phyloP scores from a whole-genome alignment of 495 filamentous ascomycete genomes.

The Penicillium antarcticum region DNA sequence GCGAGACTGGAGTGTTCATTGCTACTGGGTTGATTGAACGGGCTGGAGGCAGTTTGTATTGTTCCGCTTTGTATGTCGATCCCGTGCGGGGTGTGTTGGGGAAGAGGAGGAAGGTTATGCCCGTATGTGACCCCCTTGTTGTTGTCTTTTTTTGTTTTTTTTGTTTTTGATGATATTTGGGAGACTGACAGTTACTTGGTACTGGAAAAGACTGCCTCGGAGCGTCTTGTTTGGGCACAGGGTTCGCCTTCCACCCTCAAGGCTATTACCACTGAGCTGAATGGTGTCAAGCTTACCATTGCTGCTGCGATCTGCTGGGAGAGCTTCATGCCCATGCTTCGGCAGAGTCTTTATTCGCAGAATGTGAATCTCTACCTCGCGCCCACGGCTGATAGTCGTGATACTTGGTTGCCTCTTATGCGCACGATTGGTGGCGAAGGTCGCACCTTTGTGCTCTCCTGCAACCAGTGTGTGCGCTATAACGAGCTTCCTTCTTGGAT shows the following conservation, averaged over 20 bases:
- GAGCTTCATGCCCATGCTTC: constrained; percentile 90
- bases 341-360: constrained; percentile 78
- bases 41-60: constrained; percentile 80
- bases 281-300: constrained; percentile 71
- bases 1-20: constrained; percentile 75
- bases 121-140: constrained; percentile 42
- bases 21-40: constrained; percentile 77
- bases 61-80: constrained; percentile 78
- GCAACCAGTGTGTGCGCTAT: constrained; percentile 74
- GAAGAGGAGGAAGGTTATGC: constrained; percentile 95
- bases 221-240: constrained; percentile 87
- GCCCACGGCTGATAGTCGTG: constrained; percentile 82
- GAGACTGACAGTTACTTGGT: background rate
- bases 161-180: background rate
- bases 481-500: constrained; percentile 59
- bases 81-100: constrained; percentile 68
- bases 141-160: background rate
- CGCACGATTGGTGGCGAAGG: constrained; percentile 78
- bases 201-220: constrained; percentile 61
- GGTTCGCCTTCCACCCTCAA: constrained; percentile 77
- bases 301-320: constrained; percentile 96
- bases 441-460: constrained; percentile 79
- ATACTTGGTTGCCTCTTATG: constrained; percentile 82
- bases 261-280: constrained; percentile 77
- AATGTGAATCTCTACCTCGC: constrained; percentile 93